These are phyloP conservation scores for Passiflora organensis DNA, from an alignment of 345 rosid species.

Conservation along the genomic window DNA sequence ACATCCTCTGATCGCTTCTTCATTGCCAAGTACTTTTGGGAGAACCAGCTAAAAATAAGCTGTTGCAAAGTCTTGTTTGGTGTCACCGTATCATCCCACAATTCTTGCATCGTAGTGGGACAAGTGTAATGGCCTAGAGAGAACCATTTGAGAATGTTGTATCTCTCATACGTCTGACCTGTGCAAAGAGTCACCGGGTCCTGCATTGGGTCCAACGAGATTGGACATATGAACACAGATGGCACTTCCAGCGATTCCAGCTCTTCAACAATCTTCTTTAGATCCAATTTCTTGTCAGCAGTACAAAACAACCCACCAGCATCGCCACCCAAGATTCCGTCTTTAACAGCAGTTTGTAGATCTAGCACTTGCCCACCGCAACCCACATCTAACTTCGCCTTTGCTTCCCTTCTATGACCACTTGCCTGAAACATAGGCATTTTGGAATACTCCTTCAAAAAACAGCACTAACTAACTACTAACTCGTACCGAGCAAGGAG, in stretches of 20 bases:
- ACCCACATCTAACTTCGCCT: constrained; percentile 26
- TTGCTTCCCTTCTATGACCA: constrained; percentile 10
- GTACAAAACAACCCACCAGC: constrained; percentile 32
- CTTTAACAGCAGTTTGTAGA: constrained; percentile 67
- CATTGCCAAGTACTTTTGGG: constrained; percentile 55
- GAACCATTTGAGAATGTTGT: constrained; percentile 71
- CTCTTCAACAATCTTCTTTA: constrained; percentile 58
- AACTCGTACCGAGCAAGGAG: not conserved
- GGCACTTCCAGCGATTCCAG: constrained; percentile 57
- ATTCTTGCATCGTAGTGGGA: constrained; percentile 86
- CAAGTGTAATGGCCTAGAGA: constrained; percentile 61
- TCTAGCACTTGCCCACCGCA: constrained; percentile 56
- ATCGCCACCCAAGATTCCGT: constrained; percentile 56
- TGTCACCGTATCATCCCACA: constrained; percentile 64
- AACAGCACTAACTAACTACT: not conserved
- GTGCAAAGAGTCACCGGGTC: constrained; percentile 86
- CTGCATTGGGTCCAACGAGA: constrained; percentile 74
- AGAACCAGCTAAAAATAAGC: constrained; percentile 62
- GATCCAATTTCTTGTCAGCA: constrained; percentile 52
- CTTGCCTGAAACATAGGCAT: constrained; percentile 57
- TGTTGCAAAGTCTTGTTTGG: constrained; percentile 64
- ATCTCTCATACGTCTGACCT: constrained; percentile 74
- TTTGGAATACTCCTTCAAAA: constrained; percentile 14
- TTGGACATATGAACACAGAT: constrained; percentile 68
- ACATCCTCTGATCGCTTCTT: constrained; percentile 71